A percentile compares a stretch with the other conserved stretches of the same genome.
Conservation (phyloP, 495 filamentous ascomycete species). For the Penicillium crystallinum region DNA sequence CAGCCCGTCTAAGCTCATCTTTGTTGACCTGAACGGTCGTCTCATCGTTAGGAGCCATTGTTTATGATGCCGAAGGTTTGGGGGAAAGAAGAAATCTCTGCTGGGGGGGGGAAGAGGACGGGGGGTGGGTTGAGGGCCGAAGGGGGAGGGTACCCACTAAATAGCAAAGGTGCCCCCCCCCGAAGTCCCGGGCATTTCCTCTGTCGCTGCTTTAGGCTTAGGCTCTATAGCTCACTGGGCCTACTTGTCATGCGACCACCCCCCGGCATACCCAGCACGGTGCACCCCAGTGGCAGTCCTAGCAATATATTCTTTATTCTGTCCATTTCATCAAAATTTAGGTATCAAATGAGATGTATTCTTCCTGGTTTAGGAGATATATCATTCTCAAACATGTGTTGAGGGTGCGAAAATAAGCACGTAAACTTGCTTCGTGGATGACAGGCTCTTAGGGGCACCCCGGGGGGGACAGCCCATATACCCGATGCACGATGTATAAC, state of each 20-base stretch:
- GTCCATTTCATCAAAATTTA: background rate
- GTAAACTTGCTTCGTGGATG: background rate
- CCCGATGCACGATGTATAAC: too few species aligned
- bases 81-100: conserved; percentile 19
- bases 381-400: background rate
- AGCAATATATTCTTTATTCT: background rate
- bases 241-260: background rate
- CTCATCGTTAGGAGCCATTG: conserved; percentile 33
- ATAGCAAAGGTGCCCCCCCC: conserved; percentile 11
- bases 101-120: conserved; percentile 7
- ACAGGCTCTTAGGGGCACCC: background rate
- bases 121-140: background rate
- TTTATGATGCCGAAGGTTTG: conserved; percentile 9
- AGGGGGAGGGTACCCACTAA: conserved; percentile 20
- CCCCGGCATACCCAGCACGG: background rate
- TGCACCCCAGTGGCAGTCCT: background rate
- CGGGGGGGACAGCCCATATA: background rate
- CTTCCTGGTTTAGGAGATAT: background rate
- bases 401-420: background rate
- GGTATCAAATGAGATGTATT: background rate
- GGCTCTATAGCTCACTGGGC: conserved; percentile 1
- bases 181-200: conserved; percentile 9
- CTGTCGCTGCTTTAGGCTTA: conserved; percentile 28
- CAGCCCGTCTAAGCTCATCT: conserved; percentile 56
- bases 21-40: conserved; percentile 46